Conservation (phyloP, 179 eudicot species). For the Beta corolliflora region DNA sequence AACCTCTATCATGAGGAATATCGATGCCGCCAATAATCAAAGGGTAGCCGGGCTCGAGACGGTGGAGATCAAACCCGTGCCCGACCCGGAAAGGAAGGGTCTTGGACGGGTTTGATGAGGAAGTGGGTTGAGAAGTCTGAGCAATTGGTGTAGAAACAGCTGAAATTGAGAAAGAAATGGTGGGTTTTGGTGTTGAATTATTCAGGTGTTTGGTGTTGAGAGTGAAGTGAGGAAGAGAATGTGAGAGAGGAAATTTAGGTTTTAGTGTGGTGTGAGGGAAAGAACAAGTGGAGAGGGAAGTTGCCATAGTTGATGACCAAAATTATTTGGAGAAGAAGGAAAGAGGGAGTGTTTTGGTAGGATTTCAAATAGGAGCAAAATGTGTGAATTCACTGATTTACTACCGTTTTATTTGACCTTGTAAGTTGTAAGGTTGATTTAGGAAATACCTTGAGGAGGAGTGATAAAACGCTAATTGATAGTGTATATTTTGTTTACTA, state of each 20-base stretch:
- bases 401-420: no score
- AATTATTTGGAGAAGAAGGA: background rate
- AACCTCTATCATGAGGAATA: conserved; percentile 89
- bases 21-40: conserved; percentile 86
- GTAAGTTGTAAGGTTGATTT: no score
- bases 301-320: conserved; percentile 37
- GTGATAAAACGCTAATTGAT: no score
- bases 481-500: no score
- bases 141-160: conserved; percentile 51
- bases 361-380: no score
- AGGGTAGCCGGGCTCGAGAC: conserved; percentile 94
- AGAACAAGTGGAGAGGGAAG: conserved; percentile 25
- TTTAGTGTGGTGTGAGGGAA: conserved; percentile 22
- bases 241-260: conserved; percentile 10
- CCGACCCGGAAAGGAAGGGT: conserved; percentile 84
- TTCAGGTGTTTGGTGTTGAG: conserved; percentile 13
- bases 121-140: conserved; percentile 36
- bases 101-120: conserved; percentile 42
- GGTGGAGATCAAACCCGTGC: conserved; percentile 91
- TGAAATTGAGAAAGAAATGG: conserved; percentile 26
- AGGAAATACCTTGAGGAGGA: no score
- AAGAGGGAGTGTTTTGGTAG: background rate
- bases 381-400: no score
- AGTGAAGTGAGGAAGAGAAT: conserved; percentile 24
- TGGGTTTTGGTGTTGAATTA: conserved; percentile 10